Base-by-base conservation (phyloP, 306 rosid species). In the Quercus wislizeni region DNA sequence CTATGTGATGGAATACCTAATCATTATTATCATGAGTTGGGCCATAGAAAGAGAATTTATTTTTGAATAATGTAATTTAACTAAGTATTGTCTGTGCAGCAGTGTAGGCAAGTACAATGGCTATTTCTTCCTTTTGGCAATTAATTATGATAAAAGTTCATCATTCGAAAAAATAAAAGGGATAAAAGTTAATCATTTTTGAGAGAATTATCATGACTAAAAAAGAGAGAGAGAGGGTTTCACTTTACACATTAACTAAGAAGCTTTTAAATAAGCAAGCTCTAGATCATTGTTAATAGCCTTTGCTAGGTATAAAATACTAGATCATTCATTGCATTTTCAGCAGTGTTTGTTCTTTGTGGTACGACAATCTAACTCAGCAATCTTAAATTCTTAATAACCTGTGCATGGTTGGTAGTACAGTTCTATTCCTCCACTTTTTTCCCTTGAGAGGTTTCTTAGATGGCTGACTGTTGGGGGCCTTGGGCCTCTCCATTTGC, bases 1-100 rank as follows among this genome's bases (percentile, higher is more conserved):
- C 77, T 70, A 73, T 74, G 78, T 78, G 83, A 87, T 82, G 90
- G 91, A 81, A 90, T 69, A 78, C 62, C 85, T 82, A 89, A 91
- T 86, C 87, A 87, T 87, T 76, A 84, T 38, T 38, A 43, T 80
- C 82, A 83, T 58, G 69, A 52, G 74, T 79, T 81, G 80, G 82
- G 82, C 30, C 41, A 56, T 38, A 72, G 69, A 41, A 74, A 25
- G 71, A 65, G 70, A 68, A 78, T 35, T 30, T 52, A 52, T 73
- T 79, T 64, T 30, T 17, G 3, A 80, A 14, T 14, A 6, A 55
- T 49, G 62, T n/a, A n/a, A 65, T 49, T 55, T 64, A 35, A 25
- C 4, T 35, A 4, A 35, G n/a, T 19, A 15, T 23, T 33, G 20
- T 35, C 72, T 35, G 15, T 6, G 70, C 19, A 68, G 27, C 72